phyloP scores from a whole-genome alignment of 208 protist genomes.

The Willaertia magna region DNA sequence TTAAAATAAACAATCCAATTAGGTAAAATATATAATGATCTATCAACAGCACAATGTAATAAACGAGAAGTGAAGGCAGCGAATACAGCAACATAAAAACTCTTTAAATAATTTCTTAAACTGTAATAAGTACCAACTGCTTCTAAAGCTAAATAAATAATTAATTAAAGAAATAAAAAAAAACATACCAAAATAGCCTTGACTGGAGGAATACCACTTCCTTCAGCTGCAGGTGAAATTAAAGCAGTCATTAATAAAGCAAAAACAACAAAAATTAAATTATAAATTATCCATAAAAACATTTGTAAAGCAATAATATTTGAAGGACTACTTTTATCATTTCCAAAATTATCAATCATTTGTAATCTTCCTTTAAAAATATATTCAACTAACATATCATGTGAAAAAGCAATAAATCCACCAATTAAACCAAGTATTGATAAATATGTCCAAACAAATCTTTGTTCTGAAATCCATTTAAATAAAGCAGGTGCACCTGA shows the following conservation, averaged over 20 bases:
- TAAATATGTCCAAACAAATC: not conserved
- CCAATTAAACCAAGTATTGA: not conserved
- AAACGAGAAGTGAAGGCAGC: not conserved
- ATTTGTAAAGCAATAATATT: not conserved
- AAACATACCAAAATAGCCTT: not conserved
- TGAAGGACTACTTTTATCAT: not conserved
- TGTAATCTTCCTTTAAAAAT: not conserved
- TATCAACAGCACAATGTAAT: not conserved
- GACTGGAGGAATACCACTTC: not conserved
- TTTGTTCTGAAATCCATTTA: too few relatives aligned
- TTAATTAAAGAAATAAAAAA: too few relatives aligned
- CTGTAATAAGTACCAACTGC: not conserved
- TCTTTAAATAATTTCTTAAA: not conserved
- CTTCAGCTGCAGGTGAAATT: not conserved
- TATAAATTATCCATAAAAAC: not conserved
- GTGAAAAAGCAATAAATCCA: not conserved
- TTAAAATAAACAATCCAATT: not conserved
- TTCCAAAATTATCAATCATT: not conserved
- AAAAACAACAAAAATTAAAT: not conserved
- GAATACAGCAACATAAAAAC: not conserved
- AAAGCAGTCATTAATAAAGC: not conserved
- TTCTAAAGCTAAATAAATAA: not conserved
- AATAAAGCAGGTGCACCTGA: too few relatives aligned
- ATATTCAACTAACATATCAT: not conserved
- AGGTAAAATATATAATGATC: not conserved